Evolutionary conservation across 2,329 filamentous ascomycete genomes (phyloP).

Genomic region (Neonectria ditissima): DNA sequence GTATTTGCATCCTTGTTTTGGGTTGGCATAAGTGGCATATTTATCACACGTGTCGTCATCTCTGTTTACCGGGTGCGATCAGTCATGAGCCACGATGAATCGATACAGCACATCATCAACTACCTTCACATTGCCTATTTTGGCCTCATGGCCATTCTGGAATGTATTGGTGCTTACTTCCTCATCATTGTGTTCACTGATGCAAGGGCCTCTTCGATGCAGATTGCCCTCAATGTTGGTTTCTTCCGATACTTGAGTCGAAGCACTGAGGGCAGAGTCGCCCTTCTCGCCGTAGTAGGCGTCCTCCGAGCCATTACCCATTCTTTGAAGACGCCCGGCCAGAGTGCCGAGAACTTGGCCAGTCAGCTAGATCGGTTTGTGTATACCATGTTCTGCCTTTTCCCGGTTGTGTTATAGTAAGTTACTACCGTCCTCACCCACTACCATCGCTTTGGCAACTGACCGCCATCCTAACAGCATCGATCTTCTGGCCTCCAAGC

Average conservation of each 20-base stretch:
- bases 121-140: conserved; percentile 55
- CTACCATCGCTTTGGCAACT: fast-evolving
- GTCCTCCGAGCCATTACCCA: conserved; percentile 52
- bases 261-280: conserved; percentile 52
- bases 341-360: conserved; percentile 51
- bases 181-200: conserved; percentile 50
- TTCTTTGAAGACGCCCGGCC: conserved; percentile 49
- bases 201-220: conserved; percentile 33
- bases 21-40: conserved; percentile 64
- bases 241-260: conserved; percentile 52
- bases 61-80: conserved; percentile 45
- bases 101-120: conserved; percentile 48
- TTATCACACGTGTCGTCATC: conserved; percentile 58
- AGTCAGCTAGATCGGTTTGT: conserved; percentile 55
- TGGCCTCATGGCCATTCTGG: conserved; percentile 51
- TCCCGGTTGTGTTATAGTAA: conserved; percentile 54
- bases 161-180: conserved; percentile 52
- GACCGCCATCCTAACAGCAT: conserved; percentile 34
- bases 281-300: conserved; percentile 50
- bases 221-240: conserved; percentile 42
- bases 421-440: conserved; percentile 15
- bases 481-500: conserved; percentile 49
- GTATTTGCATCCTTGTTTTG: conserved; percentile 66
- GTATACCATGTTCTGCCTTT: conserved; percentile 55
- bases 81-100: too few relatives aligned